These are phyloP conservation scores for Cicer arietinum DNA, from an alignment of 306 rosid species.

Conservation along the genomic window DNA sequence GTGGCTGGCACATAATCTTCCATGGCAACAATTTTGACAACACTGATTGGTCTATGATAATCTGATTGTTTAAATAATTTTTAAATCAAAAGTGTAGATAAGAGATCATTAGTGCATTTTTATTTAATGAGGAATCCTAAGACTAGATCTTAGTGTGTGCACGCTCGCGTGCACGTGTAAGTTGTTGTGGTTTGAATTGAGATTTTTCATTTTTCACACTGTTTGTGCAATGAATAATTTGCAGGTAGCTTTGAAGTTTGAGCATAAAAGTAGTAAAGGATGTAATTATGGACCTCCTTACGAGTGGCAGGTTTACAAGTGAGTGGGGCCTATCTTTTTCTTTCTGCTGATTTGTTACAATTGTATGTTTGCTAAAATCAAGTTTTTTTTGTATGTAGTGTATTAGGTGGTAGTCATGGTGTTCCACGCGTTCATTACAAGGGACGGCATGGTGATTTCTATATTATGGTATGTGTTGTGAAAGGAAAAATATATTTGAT, in stretches of 20 bases:
- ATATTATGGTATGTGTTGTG: slow-evolving; percentile 72
- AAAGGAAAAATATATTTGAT: background rate
- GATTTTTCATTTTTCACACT: slow-evolving; percentile 7
- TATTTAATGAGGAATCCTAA: background rate
- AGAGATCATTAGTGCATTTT: background rate
- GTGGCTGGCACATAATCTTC: background rate
- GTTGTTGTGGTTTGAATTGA: slow-evolving; percentile 23
- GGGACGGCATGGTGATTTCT: slow-evolving; percentile 92
- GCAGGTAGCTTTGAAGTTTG: slow-evolving; percentile 94
- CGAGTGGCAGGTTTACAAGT: slow-evolving; percentile 97
- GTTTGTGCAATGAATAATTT: slow-evolving; percentile 21
- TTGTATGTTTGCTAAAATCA: slow-evolving; percentile 18
- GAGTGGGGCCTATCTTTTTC: slow-evolving; percentile 40
- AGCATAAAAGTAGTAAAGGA: slow-evolving; percentile 92
- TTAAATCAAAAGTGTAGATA: background rate
- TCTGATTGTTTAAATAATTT: background rate
- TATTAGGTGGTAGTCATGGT: slow-evolving; percentile 95
- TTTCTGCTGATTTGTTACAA: slow-evolving; percentile 1
- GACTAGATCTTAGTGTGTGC: slow-evolving; percentile 42
- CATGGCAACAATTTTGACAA: background rate
- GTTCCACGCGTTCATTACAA: slow-evolving; percentile 89
- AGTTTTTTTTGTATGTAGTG: slow-evolving; percentile 54
- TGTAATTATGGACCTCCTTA: slow-evolving; percentile 95
- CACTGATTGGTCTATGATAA: slow-evolving; percentile 2
- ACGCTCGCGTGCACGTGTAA: background rate